Evolutionary conservation across 768 basidiomycete species (phyloP), one percentile per base, ranked within the genome.

Genomic region (Lactarius deliciosus): DNA sequence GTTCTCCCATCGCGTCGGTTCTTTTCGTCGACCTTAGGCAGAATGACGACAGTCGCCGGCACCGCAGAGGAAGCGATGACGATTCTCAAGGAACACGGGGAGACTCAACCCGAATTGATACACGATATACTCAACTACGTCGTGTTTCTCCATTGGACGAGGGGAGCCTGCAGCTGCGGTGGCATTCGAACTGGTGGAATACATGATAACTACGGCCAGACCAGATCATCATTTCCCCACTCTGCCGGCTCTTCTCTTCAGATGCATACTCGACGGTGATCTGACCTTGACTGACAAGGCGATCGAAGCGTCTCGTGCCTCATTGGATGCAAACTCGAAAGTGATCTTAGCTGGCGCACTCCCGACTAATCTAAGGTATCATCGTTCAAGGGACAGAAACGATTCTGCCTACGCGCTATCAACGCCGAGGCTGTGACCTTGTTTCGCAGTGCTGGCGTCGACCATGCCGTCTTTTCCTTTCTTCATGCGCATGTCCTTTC

Each of bases 401-500:
- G 58, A 67, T 2, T 5, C n/a, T 18, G 66, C 62, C 11, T n/a
- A 20, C 5, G 11, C 62, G 11, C 62, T 32, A 3, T 40, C 43
- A 67, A 62, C 25, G 53, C 22, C 20, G 57, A 64, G 30, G 61
- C 62, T 9, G 54, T 60, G 15, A 38, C 53, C 1, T 18, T 59
- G 20, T 34, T 67, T 25, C 66, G 62, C 16, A 45, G 30, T 43
- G 45, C 59, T 32, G 18, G 32, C 15, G 22, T 22, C 5, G 57
- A 25, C 0, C 66, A 28, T 8, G 28, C 41, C 6, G 10, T 36
- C 8, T 60, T 59, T 30, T 60, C 62, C 41, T 50, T 67, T 53
- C 43, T 67, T 62, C 66, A 60, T 1, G 66, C 41, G 0, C 57
- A 63, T 59, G 62, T 58, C n/a, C 41, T 67, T 30, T 40, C 45